Conservation (phyloP, 2,329 filamentous ascomycete species). For the Fusarium praegraminearum region DNA sequence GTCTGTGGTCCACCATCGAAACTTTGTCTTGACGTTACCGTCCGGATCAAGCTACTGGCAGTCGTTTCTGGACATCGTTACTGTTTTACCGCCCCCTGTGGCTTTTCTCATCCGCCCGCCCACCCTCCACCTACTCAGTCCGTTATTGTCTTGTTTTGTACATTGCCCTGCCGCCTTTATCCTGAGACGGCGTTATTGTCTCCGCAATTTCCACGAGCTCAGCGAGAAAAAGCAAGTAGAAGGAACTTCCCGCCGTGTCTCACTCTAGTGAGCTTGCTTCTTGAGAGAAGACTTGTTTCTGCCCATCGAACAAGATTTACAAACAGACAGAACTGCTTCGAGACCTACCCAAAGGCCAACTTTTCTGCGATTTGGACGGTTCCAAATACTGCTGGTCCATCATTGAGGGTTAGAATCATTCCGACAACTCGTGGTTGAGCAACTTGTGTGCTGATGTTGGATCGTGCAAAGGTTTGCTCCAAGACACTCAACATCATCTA, state of each 20-base stretch:
- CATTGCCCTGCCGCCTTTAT: slow-evolving; percentile 36
- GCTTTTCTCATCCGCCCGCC: slow-evolving; percentile 35
- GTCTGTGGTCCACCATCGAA: slow-evolving; percentile 35
- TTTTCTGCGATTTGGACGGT: slow-evolving; percentile 30
- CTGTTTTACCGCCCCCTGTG: slow-evolving; percentile 31
- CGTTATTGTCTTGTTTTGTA: slow-evolving; percentile 34
- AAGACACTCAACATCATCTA: slow-evolving; percentile 20
- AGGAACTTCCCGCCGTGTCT: slow-evolving; percentile 45
- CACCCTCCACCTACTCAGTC: slow-evolving; percentile 38
- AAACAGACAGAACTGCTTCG: slow-evolving; percentile 29
- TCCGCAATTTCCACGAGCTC: slow-evolving; percentile 45
- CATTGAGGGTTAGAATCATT: slow-evolving; percentile 26
- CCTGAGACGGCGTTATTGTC: slow-evolving; percentile 32
- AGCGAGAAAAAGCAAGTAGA: slow-evolving; percentile 43
- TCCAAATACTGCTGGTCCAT: slow-evolving; percentile 26
- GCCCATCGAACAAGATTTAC: slow-evolving; percentile 31
- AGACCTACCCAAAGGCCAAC: slow-evolving; percentile 30
- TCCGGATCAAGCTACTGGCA: slow-evolving; percentile 42
- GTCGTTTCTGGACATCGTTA: slow-evolving; percentile 35
- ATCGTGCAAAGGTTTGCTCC: slow-evolving; percentile 25
- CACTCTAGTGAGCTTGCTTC: slow-evolving; percentile 37
- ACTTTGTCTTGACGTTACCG: slow-evolving; percentile 32
- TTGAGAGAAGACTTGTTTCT: slow-evolving; percentile 33
- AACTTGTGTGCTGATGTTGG: slow-evolving; percentile 19
- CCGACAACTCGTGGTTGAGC: slow-evolving; percentile 35